Percentiles rank a stretch among this genome's conserved stretches.
These are phyloP conservation scores for Halophytophthora polymorphica DNA, from an alignment of 352 stramenopile genomes.

Conservation along the genomic window DNA sequence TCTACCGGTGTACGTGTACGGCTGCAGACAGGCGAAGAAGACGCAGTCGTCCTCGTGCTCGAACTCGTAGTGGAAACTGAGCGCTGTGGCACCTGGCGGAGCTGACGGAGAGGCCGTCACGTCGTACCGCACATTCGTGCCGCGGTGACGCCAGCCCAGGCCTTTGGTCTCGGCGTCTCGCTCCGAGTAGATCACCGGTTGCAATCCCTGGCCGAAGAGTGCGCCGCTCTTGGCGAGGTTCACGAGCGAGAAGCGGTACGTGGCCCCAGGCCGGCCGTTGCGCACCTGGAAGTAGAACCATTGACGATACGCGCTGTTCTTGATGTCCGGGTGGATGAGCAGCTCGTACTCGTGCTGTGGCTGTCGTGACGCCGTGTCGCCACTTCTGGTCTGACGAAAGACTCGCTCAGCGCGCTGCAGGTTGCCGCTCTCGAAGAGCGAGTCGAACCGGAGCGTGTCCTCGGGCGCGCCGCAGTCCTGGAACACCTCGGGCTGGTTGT, in stretches of 20 bases:
- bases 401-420: slow-evolving; percentile 59
- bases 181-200: slow-evolving; percentile 79
- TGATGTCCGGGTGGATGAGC: slow-evolving; percentile 69
- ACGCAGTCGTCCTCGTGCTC: slow-evolving; percentile 60
- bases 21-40: slow-evolving; percentile 83
- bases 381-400: slow-evolving; percentile 21
- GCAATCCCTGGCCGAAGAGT: slow-evolving; percentile 77
- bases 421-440: slow-evolving; percentile 78
- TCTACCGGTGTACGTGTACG: slow-evolving; percentile 86
- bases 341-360: slow-evolving; percentile 69
- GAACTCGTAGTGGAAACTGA: slow-evolving; percentile 78
- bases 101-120: slow-evolving; percentile 26
- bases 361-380: not conserved
- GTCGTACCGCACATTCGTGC: slow-evolving; percentile 65
- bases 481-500: slow-evolving; percentile 53
- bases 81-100: slow-evolving; percentile 42
- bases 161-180: slow-evolving; percentile 35
- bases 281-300: slow-evolving; percentile 91
- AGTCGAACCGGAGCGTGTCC: slow-evolving; percentile 69
- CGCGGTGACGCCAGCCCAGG: slow-evolving; percentile 59
- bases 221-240: slow-evolving; percentile 84
- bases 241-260: slow-evolving; percentile 69
- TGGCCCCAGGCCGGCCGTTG: slow-evolving; percentile 42
- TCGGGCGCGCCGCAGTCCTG: slow-evolving; percentile 28
- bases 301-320: slow-evolving; percentile 82